Percentiles rank a stretch among this genome's conserved stretches.
These are phyloP conservation scores for Conidiobolus incongruus DNA, from an alignment of 371 early-diverging fungal genomes.

Conservation along the genomic window DNA sequence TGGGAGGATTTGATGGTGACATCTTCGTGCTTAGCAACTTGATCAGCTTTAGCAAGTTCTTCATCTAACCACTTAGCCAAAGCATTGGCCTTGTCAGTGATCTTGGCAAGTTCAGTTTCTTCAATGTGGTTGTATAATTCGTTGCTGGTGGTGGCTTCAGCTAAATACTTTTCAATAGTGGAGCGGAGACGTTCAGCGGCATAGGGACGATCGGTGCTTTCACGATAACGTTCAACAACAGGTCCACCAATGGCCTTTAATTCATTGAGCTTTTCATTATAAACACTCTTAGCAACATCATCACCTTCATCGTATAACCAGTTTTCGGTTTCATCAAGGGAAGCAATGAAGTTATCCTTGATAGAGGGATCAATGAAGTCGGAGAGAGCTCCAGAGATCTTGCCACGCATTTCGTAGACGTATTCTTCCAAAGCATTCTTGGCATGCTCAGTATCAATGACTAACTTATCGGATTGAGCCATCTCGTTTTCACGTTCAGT, in stretches of 20 bases:
- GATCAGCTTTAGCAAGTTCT: conserved; percentile 45
- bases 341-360: conserved; percentile 38
- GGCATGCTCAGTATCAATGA: conserved; percentile 79
- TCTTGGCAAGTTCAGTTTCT: conserved; percentile 58
- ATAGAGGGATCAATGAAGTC: conserved; percentile 49
- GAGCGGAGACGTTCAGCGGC: conserved; percentile 63
- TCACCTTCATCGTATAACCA: conserved; percentile 97
- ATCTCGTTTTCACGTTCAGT: conserved; percentile 67
- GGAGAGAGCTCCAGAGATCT: conserved; percentile 49
- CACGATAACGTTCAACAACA: conserved; percentile 53
- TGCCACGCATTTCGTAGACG: conserved; percentile 87
- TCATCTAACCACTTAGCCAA: conserved; percentile 77
- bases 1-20: conserved; percentile 44
- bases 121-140: conserved; percentile 77
- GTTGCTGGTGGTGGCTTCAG: conserved; percentile 48
- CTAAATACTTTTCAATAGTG: conserved; percentile 36
- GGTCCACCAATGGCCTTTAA: conserved; percentile 71
- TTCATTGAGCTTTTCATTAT: conserved; percentile 51
- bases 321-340: conserved; percentile 66
- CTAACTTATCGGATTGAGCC: conserved; percentile 63
- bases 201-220: conserved; percentile 63
- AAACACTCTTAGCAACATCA: conserved; percentile 73
- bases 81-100: conserved; percentile 45
- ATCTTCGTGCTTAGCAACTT: conserved; percentile 42
- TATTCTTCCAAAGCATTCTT: conserved; percentile 94